Percentiles rank a stretch among this genome's conserved stretches.
phyloP scores from a whole-genome alignment of 192 early-diverging fungal genomes.

The Linnemannia elongata region DNA sequence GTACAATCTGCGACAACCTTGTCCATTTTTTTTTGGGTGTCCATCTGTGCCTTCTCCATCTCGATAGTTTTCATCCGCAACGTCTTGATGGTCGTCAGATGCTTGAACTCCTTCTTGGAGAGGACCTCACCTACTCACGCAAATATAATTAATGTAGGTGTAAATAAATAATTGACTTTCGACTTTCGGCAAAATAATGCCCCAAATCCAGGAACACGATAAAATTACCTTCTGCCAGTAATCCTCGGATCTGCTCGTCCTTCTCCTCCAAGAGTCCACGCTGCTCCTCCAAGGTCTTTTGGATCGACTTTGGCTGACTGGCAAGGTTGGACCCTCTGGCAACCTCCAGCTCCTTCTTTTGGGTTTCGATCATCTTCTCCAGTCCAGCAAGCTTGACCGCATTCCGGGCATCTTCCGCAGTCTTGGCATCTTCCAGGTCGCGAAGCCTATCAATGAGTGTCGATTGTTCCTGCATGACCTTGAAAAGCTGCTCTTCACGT shows the following conservation, averaged over 20 bases:
- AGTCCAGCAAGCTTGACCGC: slow-evolving; percentile 45
- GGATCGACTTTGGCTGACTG: slow-evolving; percentile 57
- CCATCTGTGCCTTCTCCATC: slow-evolving; percentile 64
- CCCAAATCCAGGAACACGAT: neutral
- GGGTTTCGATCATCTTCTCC: slow-evolving; percentile 50
- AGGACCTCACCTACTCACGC: slow-evolving; percentile 76
- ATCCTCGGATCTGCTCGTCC: slow-evolving; percentile 63
- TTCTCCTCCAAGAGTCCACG: slow-evolving; percentile 55
- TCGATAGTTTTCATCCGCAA: slow-evolving; percentile 76
- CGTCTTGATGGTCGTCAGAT: slow-evolving; percentile 79
- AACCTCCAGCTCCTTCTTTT: slow-evolving; percentile 48
- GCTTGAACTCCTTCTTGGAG: slow-evolving; percentile 82
- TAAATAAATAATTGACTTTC: neutral
- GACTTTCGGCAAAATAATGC: neutral
- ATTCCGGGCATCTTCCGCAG: slow-evolving; percentile 31
- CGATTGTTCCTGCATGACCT: slow-evolving; percentile 65
- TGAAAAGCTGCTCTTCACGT: slow-evolving; percentile 62
- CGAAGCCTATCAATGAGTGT: slow-evolving; percentile 59
- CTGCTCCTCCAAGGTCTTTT: slow-evolving; percentile 58
- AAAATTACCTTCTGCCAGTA: slow-evolving; percentile 59
- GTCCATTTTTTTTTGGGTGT: slow-evolving; percentile 69
- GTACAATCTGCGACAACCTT: slow-evolving; percentile 55
- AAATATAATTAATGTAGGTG: slow-evolving; percentile 37
- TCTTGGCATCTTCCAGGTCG: slow-evolving; percentile 57
- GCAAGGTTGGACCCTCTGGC: slow-evolving; percentile 48